These are phyloP conservation scores for Glycine soja DNA, from an alignment of 306 rosid genomes.

Conservation along the genomic window DNA sequence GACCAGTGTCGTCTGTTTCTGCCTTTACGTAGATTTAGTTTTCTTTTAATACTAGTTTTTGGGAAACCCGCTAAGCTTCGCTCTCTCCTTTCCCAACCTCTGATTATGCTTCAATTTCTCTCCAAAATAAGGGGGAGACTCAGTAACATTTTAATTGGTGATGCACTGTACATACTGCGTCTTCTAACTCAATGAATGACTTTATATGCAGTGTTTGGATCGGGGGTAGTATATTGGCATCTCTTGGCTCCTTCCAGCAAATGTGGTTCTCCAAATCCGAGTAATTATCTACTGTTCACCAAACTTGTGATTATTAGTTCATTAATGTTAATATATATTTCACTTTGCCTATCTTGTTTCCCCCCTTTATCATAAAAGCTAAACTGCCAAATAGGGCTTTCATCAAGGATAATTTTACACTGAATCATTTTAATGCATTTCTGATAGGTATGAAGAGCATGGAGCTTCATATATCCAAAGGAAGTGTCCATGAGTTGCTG, in stretches of 20 bases:
- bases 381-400: constrained; percentile 2
- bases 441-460: constrained; percentile 92
- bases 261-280: constrained; percentile 93
- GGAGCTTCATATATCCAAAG: constrained; percentile 96
- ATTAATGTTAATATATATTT: background rate
- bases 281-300: constrained; percentile 54
- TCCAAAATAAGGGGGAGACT: no score
- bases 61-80: no score
- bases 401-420: background rate
- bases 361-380: background rate
- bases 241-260: constrained; percentile 97
- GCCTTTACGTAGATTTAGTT: background rate
- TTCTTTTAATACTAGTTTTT: background rate
- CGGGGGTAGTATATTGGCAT: constrained; percentile 98
- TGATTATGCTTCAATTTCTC: no score
- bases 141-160: no score
- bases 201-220: constrained; percentile 86
- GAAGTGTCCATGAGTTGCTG: constrained; percentile 76
- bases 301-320: background rate
- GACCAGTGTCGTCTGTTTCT: background rate
- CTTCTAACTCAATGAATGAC: constrained; percentile 39
- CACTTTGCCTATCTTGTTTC: background rate
- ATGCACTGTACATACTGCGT: background rate
- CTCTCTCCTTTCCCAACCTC: no score
- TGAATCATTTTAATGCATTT: constrained; percentile 28